Evolutionary conservation across 345 rosid species (phyloP), one percentile per base, ranked within the genome.

Genomic region (Lepidium africanum): DNA sequence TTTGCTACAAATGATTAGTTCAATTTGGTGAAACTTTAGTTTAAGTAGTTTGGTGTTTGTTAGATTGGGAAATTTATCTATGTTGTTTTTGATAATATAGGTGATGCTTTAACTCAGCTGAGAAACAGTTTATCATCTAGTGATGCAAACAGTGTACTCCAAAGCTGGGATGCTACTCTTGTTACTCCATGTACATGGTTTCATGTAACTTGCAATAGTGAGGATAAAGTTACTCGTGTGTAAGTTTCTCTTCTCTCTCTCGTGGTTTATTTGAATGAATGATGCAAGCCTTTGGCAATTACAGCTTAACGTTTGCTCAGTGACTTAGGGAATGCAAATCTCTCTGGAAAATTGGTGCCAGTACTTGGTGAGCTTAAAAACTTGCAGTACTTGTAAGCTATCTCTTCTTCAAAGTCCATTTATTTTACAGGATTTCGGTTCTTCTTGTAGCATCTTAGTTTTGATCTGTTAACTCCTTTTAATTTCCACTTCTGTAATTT

Each of bases 161-260:
- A 87, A 63, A 87, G 90, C 79, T 91, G 97, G 97, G 90, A 87
- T 78, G 25, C 94, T 35, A 83, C 92, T 63, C 87, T 83, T 59
- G 85, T 78, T 62, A 84, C 74, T 79, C 97, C 96, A 7, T 91
- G 96, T 81, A 84, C 89, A 17, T 91, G 97, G 97, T 84, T 81
- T 70, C 86, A 91, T 67, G 85, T 91, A 46, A 89, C 96, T 38
- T 91, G 97, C 81, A 87, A 78, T 76, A 67, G 17, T 70, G 87
- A 89, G 21, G 82, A 75, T 59, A 82, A 83, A n/a, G 96, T 89
- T 11, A 81, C 77, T 53, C 87, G 92, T 58, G 84, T 92, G 98
- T 92, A 83, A 83, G 94, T 79, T 40, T 71, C 41, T 67, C 41
- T 38, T 35, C 41, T 55, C 45, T 32, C 6, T 41, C 16, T 63